Evolutionary conservation across 169 alveolate species (phyloP).

Genomic region (Eimeria acervulina): DNA sequence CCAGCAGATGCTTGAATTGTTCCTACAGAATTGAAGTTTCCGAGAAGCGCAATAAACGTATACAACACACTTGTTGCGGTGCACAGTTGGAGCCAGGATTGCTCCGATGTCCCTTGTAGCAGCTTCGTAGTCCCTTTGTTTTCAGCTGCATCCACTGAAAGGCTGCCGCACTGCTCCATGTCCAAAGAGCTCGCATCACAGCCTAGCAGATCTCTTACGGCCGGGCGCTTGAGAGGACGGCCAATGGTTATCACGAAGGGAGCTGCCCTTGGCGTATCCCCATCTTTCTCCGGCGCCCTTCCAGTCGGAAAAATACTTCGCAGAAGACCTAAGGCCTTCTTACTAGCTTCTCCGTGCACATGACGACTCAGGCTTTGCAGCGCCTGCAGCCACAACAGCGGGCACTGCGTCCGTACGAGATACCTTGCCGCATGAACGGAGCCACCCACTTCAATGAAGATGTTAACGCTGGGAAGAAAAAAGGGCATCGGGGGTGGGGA

Average conservation of each 20-base stretch:
- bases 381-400: conserved; percentile 33
- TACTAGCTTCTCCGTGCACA: not conserved
- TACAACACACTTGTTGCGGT: conserved; percentile 1
- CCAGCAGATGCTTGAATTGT: not conserved
- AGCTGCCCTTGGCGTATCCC: not conserved
- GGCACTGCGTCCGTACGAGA: not conserved
- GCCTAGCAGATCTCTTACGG: conserved; percentile 26
- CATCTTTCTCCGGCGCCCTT: not conserved
- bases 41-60: not conserved
- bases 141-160: not conserved
- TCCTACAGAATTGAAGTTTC: not conserved
- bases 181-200: not conserved
- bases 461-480: not conserved
- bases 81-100: conserved; percentile 49
- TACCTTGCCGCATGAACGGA: not conserved
- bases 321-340: conserved; percentile 5
- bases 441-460: not conserved
- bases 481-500: not conserved
- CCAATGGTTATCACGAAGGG: conserved; percentile 48
- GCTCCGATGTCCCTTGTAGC: not conserved
- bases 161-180: not conserved
- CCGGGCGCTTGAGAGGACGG: conserved; percentile 40
- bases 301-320: not conserved
- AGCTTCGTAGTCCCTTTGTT: not conserved
- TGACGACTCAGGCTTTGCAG: conserved; percentile 40